Evolutionary conservation across 352 stramenopile species (phyloP).

Genomic region (Globisporangium mamillatum): DNA sequence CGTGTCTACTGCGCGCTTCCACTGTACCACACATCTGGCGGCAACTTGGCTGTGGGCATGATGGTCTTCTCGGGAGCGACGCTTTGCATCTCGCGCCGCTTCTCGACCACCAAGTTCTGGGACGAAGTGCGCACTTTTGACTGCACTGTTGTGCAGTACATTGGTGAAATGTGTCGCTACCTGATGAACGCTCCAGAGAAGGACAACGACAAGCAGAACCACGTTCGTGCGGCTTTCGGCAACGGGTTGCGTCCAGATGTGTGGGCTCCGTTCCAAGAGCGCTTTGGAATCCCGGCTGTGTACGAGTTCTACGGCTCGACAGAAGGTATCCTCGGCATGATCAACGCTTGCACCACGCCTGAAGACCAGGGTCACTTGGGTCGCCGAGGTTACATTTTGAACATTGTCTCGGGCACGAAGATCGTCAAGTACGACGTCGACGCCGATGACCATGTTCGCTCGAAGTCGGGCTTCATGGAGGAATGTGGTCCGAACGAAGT

Average conservation of each 20-base stretch:
- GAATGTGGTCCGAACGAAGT: slow-evolving; percentile 53
- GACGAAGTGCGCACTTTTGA: slow-evolving; percentile 65
- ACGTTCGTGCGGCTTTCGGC: slow-evolving; percentile 82
- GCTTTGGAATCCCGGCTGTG: slow-evolving; percentile 83
- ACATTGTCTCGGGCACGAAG: slow-evolving; percentile 47
- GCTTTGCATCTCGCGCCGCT: slow-evolving; percentile 70
- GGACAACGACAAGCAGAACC: slow-evolving; percentile 59
- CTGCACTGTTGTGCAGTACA: slow-evolving; percentile 87
- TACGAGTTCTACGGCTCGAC: slow-evolving; percentile 93
- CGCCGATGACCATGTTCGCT: slow-evolving; percentile 57
- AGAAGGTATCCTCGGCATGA: slow-evolving; percentile 79
- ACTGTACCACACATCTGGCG: slow-evolving; percentile 83
- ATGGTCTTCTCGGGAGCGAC: slow-evolving; percentile 76
- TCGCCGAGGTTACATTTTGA: slow-evolving; percentile 52
- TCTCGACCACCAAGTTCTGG: slow-evolving; percentile 78
- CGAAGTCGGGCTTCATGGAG: slow-evolving; percentile 46
- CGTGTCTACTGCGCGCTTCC: slow-evolving; percentile 79
- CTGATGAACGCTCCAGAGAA: slow-evolving; percentile 55
- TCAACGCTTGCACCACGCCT: slow-evolving; percentile 69
- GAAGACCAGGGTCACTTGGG: slow-evolving; percentile 67
- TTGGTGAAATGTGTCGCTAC: slow-evolving; percentile 90
- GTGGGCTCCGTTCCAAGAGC: slow-evolving; percentile 84
- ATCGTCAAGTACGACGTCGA: slow-evolving; percentile 84
- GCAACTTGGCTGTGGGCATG: slow-evolving; percentile 77
- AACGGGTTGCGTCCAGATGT: slow-evolving; percentile 90